Evolutionary conservation across 768 basidiomycete species (phyloP).

Genomic region (Pholiota conissans): DNA sequence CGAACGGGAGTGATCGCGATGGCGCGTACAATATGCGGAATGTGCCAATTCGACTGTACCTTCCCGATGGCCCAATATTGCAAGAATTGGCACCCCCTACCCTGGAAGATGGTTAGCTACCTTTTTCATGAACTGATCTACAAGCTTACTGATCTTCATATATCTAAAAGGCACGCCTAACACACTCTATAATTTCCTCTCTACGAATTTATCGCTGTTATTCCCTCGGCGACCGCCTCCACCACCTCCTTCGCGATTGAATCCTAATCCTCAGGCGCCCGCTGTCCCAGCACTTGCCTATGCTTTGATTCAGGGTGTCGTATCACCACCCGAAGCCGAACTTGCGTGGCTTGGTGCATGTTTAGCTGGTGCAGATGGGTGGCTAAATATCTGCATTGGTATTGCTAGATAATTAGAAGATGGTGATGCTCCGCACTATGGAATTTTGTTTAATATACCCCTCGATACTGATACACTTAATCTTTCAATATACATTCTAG

Average conservation of each 20-base stretch:
- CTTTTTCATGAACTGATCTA: slow-evolving; percentile 3
- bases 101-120: slow-evolving; percentile 67
- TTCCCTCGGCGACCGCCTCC: slow-evolving; percentile 58
- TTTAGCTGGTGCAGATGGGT: slow-evolving; percentile 91
- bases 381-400: slow-evolving; percentile 88
- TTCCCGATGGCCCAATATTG: slow-evolving; percentile 87
- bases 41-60: slow-evolving; percentile 86
- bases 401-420: slow-evolving; percentile 31
- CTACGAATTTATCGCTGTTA: slow-evolving; percentile 75
- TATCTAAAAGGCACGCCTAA: no score
- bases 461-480: slow-evolving; percentile 7
- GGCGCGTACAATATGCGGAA: slow-evolving; percentile 86
- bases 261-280: slow-evolving; percentile 36
- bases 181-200: slow-evolving; percentile 69
- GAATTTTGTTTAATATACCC: slow-evolving; percentile 13
- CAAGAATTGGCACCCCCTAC: slow-evolving; percentile 88
- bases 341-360: slow-evolving; percentile 94
- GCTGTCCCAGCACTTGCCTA: slow-evolving; percentile 60
- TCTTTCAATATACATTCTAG: not conserved
- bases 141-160: slow-evolving; percentile 72
- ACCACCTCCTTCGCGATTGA: slow-evolving; percentile 41
- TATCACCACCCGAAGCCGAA: slow-evolving; percentile 81
- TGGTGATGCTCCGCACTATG: slow-evolving; percentile 1
- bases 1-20: slow-evolving; percentile 61
- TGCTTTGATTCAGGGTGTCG: slow-evolving; percentile 83